A percentile compares a stretch with the other conserved stretches of the same genome.
Evolutionary conservation across 257 asterid species (phyloP).

Genomic region (Voacanga thouarsii): DNA sequence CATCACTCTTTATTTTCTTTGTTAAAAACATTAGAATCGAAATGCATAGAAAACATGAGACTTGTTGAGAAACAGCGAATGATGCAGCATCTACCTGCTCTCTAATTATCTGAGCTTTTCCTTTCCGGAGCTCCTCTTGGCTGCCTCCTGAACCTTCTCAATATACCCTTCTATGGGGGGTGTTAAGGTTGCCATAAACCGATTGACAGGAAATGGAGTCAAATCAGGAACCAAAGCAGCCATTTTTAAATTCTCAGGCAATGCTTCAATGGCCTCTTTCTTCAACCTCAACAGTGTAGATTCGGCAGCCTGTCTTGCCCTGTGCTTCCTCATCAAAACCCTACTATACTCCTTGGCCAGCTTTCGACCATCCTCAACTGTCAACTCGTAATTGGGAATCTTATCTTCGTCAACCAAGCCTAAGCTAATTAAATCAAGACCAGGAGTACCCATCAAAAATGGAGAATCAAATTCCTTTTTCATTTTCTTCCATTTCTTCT

Average conservation of each 20-base stretch:
- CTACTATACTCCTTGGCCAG: slow-evolving; percentile 86
- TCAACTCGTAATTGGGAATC: slow-evolving; percentile 74
- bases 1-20: not conserved
- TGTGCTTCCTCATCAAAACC: slow-evolving; percentile 81
- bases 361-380: slow-evolving; percentile 73
- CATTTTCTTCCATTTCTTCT: slow-evolving; percentile 51
- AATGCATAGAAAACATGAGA: not conserved
- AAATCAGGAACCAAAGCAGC: slow-evolving; percentile 82
- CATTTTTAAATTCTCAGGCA: slow-evolving; percentile 68
- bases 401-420: slow-evolving; percentile 79
- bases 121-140: slow-evolving; percentile 54
- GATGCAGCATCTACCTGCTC: not conserved
- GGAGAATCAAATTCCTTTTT: slow-evolving; percentile 48
- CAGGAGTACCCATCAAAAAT: slow-evolving; percentile 66
- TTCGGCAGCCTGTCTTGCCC: slow-evolving; percentile 84
- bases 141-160: slow-evolving; percentile 86
- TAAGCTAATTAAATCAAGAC: slow-evolving; percentile 65
- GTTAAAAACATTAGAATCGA: not conserved
- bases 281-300: slow-evolving; percentile 51
- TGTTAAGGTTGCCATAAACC: slow-evolving; percentile 77
- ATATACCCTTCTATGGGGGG: slow-evolving; percentile 93
- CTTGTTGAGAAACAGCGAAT: not conserved
- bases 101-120: slow-evolving; percentile 62
- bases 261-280: slow-evolving; percentile 84
- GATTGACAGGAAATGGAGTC: slow-evolving; percentile 67